These are phyloP conservation scores for Rutstroemia sydowiana DNA, from an alignment of 2,329 filamentous ascomycete species.

Conservation along the genomic window DNA sequence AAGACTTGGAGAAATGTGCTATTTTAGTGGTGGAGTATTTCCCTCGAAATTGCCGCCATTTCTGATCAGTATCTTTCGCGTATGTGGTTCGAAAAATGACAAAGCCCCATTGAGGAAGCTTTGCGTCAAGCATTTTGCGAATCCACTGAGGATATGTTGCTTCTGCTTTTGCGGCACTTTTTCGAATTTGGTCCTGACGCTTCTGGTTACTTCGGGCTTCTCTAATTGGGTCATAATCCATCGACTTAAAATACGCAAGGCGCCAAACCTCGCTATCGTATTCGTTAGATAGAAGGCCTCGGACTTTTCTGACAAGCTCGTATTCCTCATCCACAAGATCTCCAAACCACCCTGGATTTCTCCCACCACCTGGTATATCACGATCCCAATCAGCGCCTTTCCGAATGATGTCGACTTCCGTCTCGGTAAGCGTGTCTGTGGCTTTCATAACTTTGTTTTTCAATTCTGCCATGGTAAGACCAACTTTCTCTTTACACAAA, in stretches of 20 bases:
- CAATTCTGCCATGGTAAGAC: not conserved
- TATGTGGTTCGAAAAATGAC: not conserved
- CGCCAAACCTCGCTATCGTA: not conserved
- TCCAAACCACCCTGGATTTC: not conserved
- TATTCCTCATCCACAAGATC: not conserved
- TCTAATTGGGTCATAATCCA: not conserved
- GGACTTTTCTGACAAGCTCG: not conserved
- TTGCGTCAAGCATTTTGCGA: not conserved
- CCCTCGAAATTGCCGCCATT: not conserved
- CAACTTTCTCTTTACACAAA: not conserved
- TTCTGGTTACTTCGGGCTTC: too few relatives aligned
- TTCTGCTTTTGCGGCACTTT: not conserved
- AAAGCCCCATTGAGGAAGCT: not conserved
- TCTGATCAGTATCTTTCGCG: not conserved
- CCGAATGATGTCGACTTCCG: not conserved
- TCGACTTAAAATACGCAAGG: not conserved
- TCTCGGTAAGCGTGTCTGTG: not conserved
- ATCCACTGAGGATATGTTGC: not conserved
- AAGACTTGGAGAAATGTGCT: not conserved
- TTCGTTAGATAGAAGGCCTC: not conserved
- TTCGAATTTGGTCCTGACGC: not conserved
- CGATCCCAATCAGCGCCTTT: not conserved
- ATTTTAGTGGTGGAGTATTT: not conserved
- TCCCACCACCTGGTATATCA: too few relatives aligned
- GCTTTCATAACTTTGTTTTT: not conserved